These are phyloP conservation scores for Sugiyamaella paludigena DNA, from an alignment of 1,139 yeast species.

Conservation along the genomic window DNA sequence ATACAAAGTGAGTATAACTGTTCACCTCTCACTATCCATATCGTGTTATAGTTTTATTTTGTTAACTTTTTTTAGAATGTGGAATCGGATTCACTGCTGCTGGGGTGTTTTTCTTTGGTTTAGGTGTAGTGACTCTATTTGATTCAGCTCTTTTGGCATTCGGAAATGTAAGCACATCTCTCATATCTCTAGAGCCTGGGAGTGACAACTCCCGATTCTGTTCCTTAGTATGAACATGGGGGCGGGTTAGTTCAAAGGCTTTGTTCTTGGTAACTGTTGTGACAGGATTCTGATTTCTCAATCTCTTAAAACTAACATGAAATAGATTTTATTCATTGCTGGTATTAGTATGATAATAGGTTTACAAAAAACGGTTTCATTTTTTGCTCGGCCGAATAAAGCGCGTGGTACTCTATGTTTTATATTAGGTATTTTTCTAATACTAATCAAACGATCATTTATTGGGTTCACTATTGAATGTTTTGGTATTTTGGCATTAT, in stretches of 20 bases:
- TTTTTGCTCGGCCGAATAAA: constrained; percentile 84
- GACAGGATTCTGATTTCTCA: too few relatives aligned
- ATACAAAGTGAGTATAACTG: constrained; percentile 59
- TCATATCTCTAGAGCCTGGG: too few relatives aligned
- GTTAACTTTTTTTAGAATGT: constrained; percentile 51
- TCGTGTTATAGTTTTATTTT: not conserved
- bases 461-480: constrained; percentile 82
- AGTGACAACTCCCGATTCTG: too few relatives aligned
- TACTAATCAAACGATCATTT: constrained; percentile 73
- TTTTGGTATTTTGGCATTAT: constrained; percentile 81
- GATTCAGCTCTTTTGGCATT: constrained; percentile 87
- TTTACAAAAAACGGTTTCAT: constrained; percentile 73
- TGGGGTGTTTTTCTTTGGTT: constrained; percentile 68
- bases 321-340: constrained; percentile 58
- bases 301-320: not conserved
- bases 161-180: constrained; percentile 61
- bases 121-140: constrained; percentile 83
- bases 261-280: too few relatives aligned
- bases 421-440: constrained; percentile 67
- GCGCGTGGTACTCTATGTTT: constrained; percentile 84
- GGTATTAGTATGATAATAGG: constrained; percentile 89
- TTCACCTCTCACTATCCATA: not conserved
- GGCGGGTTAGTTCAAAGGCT: too few relatives aligned
- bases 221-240: not conserved
- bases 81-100: constrained; percentile 95